Evolutionary conservation across 164 flowering plant species (phyloP).

Genomic region (Piper longum): DNA sequence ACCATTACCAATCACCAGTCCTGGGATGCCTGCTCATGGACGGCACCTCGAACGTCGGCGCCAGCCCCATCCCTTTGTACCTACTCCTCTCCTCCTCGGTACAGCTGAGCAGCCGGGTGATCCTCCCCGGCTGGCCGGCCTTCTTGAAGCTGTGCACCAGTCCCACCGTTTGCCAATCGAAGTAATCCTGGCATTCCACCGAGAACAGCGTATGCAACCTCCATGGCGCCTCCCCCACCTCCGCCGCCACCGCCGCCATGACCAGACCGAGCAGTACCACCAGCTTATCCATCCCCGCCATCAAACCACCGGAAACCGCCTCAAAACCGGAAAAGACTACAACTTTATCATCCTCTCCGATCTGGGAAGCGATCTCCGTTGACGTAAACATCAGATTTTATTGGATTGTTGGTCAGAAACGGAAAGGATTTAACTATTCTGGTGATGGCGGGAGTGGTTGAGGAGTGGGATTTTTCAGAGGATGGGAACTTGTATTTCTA

Average conservation of each 20-base stretch:
- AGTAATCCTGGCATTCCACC: constrained; percentile 89
- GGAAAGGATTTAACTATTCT: background rate
- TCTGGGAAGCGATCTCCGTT: background rate
- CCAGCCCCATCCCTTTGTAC: constrained; percentile 79
- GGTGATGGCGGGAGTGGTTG: background rate
- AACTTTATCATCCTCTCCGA: background rate
- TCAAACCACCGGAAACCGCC: background rate
- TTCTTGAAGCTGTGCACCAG: constrained; percentile 80
- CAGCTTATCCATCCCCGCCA: background rate
- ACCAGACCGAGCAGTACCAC: background rate
- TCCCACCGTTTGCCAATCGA: constrained; percentile 99
- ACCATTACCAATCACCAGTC: constrained; percentile 81
- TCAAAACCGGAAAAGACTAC: background rate
- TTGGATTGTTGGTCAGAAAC: too few species aligned
- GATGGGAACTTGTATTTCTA: background rate
- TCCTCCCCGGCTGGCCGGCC: constrained; percentile 75
- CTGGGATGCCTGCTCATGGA: constrained; percentile 93
- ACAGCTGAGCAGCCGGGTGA: constrained; percentile 89
- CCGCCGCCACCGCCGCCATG: background rate
- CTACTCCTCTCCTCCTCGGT: constrained; percentile 78
- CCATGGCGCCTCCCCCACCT: constrained; percentile 33
- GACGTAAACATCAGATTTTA: too few species aligned
- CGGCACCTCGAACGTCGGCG: constrained; percentile 91
- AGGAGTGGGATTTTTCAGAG: background rate
- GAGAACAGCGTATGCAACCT: constrained; percentile 96